Evolutionary conservation across 345 rosid genomes (phyloP).

Genomic region (Murraya paniculata): DNA sequence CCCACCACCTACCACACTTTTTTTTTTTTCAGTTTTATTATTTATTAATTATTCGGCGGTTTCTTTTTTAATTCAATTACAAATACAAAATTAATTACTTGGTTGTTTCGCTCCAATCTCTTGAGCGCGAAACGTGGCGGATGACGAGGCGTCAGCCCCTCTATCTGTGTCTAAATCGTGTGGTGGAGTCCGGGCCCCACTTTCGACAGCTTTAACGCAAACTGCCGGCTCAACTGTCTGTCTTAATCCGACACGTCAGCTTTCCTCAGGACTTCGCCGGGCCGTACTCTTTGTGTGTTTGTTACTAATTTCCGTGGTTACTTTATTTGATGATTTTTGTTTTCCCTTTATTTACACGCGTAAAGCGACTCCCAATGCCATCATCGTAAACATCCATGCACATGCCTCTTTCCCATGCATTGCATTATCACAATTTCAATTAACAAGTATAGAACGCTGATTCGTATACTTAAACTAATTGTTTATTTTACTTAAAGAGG

Average conservation of each 20-base stretch:
- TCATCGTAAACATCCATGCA: not conserved
- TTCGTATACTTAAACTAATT: not conserved
- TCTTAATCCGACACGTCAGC: constrained; percentile 33
- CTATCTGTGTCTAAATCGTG: not conserved
- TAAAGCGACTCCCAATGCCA: not conserved
- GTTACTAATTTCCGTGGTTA: not conserved
- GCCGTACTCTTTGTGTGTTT: constrained; percentile 17
- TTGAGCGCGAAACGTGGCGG: constrained; percentile 25
- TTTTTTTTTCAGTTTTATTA: not conserved
- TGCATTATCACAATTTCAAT: not conserved
- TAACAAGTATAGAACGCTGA: too few relatives aligned
- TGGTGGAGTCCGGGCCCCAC: constrained; percentile 15
- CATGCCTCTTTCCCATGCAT: not conserved
- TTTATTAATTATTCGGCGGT: constrained; percentile 11
- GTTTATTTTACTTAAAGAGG: not conserved
- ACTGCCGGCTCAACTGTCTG: constrained; percentile 37
- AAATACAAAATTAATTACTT: not conserved
- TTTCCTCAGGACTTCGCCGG: constrained; percentile 6
- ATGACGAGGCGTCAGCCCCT: constrained; percentile 16
- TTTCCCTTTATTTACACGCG: not conserved
- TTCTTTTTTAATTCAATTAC: not conserved
- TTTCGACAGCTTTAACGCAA: constrained; percentile 18
- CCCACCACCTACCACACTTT: constrained; percentile 2
- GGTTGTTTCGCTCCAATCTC: not conserved
- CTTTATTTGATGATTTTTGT: not conserved